A percentile compares a stretch with the other conserved stretches of the same genome.
Conservation (phyloP, 305 asterid genomes). For the Stenogyne calaminthoides region DNA sequence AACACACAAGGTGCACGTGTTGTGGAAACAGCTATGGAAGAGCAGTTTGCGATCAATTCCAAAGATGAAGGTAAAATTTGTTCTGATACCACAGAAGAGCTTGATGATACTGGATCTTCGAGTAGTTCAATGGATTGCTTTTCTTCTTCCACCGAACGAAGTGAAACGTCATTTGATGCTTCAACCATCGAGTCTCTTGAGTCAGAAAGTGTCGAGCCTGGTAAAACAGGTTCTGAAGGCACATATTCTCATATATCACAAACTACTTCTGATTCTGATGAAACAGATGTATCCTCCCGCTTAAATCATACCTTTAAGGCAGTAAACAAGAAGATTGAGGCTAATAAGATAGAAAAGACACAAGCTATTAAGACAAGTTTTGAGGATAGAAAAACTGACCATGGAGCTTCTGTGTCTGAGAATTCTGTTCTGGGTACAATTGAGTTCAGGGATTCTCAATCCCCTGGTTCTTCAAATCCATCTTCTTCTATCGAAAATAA, state of each 20-base stretch:
- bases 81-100: constrained; percentile 24
- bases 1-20: constrained; percentile 27
- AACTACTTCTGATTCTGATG: constrained; percentile 31
- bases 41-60: constrained; percentile 28
- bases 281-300: constrained; percentile 16
- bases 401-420: constrained; percentile 12
- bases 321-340: constrained; percentile 16
- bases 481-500: constrained; percentile 13
- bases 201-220: constrained; percentile 17
- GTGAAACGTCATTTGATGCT: constrained; percentile 37
- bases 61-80: constrained; percentile 19
- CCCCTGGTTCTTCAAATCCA: constrained; percentile 25
- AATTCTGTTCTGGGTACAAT: constrained; percentile 15
- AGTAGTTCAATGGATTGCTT: constrained; percentile 34
- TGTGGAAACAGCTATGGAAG: constrained; percentile 23
- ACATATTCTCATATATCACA: constrained; percentile 11
- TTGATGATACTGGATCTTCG: constrained; percentile 34
- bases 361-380: constrained; percentile 21
- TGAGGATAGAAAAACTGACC: constrained; percentile 13
- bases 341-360: constrained; percentile 18
- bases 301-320: constrained; percentile 20
- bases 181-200: constrained; percentile 27
- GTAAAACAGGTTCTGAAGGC: constrained; percentile 24
- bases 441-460: constrained; percentile 21
- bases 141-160: constrained; percentile 33